Percentiles rank a stretch among this genome's conserved stretches.
Evolutionary conservation across 2,329 filamentous ascomycete genomes (phyloP).

Genomic region (Berkeleyomyces basicola): DNA sequence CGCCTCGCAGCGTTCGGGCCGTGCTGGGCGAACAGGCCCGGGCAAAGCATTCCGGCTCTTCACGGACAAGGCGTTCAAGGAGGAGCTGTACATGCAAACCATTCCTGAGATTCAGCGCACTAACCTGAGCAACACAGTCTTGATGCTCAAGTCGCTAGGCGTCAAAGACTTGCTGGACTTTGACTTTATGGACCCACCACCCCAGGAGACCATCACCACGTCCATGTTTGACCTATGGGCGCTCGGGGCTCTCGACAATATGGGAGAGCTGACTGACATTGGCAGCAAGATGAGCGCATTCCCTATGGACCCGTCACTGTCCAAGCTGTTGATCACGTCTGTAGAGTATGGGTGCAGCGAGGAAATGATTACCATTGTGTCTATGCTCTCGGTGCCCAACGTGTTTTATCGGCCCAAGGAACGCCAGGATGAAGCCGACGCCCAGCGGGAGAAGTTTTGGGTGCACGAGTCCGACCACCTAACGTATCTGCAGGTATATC

Average conservation of each 20-base stretch:
- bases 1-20: conserved; percentile 78
- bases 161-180: conserved; percentile 92
- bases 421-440: conserved; percentile 87
- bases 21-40: conserved; percentile 84
- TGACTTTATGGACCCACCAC: conserved; percentile 97
- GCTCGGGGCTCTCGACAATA: conserved; percentile 78
- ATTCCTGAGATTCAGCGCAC: conserved; percentile 97
- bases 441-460: conserved; percentile 93
- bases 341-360: conserved; percentile 85
- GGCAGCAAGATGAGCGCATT: conserved; percentile 92
- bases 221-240: conserved; percentile 97
- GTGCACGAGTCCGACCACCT: conserved; percentile 95
- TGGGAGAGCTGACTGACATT: conserved; percentile 76
- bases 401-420: conserved; percentile 97
- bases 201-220: conserved; percentile 93
- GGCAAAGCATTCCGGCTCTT: conserved; percentile 90
- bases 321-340: conserved; percentile 85
- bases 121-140: conserved; percentile 85
- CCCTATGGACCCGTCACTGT: conserved; percentile 91
- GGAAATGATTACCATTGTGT: conserved; percentile 96
- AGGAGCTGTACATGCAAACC: conserved; percentile 90
- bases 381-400: conserved; percentile 90
- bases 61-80: conserved; percentile 86
- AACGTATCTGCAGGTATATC: conserved; percentile 88
- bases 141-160: conserved; percentile 84